Conservation (phyloP, 106 monocot species). For the Agapanthus africanus region DNA sequence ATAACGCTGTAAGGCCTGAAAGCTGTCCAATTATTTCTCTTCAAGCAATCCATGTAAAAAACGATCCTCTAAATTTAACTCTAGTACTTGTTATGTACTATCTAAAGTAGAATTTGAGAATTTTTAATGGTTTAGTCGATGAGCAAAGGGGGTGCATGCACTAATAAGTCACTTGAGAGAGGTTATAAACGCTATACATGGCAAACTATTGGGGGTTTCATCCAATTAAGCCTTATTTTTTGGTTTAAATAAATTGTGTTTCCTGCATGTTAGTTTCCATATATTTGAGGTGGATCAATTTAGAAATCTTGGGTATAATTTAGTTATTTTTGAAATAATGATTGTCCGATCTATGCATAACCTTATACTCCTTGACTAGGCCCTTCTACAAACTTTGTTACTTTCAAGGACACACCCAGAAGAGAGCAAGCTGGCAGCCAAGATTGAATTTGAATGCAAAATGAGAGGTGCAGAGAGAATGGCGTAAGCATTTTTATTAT, state of each 20-base stretch:
- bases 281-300: not conserved
- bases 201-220: no score
- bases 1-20: no score
- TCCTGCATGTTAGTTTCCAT: not conserved
- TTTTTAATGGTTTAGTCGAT: no score
- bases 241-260: not conserved
- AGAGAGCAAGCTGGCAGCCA: conserved; percentile 76
- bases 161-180: no score
- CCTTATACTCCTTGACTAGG: conserved; percentile 30
- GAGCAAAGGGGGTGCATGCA: no score
- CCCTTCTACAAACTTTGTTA: conserved; percentile 92
- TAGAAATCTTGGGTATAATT: not conserved
- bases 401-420: conserved; percentile 59
- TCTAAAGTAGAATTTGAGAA: no score
- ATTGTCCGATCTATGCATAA: not conserved
- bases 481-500: conserved; percentile 60
- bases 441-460: conserved; percentile 94
- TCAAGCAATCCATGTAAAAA: no score
- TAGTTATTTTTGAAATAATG: not conserved
- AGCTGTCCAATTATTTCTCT: no score
- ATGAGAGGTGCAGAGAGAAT: conserved; percentile 98
- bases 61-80: no score
- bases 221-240: no score
- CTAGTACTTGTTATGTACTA: no score
- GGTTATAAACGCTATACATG: no score